Percentiles rank a stretch among this genome's conserved stretches.
phyloP scores from a whole-genome alignment of 2,329 filamentous ascomycete genomes.

The Aspergillus persii region DNA sequence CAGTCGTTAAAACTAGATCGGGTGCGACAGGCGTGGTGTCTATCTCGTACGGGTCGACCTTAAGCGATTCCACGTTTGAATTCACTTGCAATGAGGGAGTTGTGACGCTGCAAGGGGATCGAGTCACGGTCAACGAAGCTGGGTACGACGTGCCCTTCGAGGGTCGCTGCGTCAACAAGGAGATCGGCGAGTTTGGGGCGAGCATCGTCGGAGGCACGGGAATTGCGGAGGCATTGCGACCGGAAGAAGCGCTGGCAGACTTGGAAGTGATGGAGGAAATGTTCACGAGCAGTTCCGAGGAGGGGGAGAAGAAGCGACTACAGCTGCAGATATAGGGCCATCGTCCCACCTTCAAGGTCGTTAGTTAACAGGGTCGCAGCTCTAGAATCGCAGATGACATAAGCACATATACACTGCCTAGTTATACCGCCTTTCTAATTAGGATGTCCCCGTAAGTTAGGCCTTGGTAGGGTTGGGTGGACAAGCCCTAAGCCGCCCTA shows the following conservation, averaged over 20 bases:
- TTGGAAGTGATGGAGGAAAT: conserved; percentile 46
- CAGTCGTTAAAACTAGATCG: conserved; percentile 47
- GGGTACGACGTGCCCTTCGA: conserved; percentile 47
- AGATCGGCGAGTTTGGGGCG: conserved; percentile 54
- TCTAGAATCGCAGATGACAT: too few species aligned
- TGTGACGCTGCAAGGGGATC: conserved; percentile 44
- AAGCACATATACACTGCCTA: too few species aligned
- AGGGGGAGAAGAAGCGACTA: conserved; percentile 26
- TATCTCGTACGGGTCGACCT: conserved; percentile 54
- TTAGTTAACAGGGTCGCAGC: too few species aligned
- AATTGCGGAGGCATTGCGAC: conserved; percentile 44
- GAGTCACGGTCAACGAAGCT: conserved; percentile 36
- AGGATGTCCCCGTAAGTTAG: background rate
- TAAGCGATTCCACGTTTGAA: conserved; percentile 48
- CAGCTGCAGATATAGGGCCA: conserved; percentile 20
- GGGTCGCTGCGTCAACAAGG: conserved; percentile 51
- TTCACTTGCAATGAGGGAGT: conserved; percentile 53
- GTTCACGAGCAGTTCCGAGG: conserved; percentile 31
- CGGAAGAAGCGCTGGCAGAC: conserved; percentile 54
- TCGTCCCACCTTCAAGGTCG: background rate
- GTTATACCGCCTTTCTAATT: too few species aligned
- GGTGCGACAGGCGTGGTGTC: conserved; percentile 52
- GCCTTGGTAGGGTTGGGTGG: conserved; percentile 5
- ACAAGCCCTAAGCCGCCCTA: conserved; percentile 25
- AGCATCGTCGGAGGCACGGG: conserved; percentile 43